phyloP scores from a whole-genome alignment of 208 protist genomes.

The Polymyxa betae region DNA sequence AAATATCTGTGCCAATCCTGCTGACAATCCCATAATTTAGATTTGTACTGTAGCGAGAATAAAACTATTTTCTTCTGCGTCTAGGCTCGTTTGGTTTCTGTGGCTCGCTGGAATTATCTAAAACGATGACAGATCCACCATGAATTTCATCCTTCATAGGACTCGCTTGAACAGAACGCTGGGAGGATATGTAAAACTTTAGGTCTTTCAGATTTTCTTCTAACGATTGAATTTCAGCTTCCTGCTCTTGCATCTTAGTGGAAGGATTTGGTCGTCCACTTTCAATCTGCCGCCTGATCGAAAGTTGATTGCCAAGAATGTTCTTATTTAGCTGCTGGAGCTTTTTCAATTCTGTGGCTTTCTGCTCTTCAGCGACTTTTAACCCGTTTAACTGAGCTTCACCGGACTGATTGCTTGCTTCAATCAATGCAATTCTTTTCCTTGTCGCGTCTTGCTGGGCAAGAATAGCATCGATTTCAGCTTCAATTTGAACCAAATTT shows the following conservation, averaged over 20 bases:
- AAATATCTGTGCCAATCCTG: not conserved
- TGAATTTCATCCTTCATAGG: not conserved
- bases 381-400: not conserved
- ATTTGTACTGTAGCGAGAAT: not conserved
- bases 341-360: not conserved
- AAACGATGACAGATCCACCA: not conserved
- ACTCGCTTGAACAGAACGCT: not conserved
- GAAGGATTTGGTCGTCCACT: too few relatives aligned
- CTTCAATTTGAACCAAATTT: not conserved
- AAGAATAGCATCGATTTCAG: not conserved
- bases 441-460: not conserved
- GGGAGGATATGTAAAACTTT: not conserved
- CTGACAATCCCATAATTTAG: not conserved
- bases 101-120: not conserved
- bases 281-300: not conserved
- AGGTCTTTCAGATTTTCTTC: not conserved
- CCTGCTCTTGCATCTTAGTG: not conserved
- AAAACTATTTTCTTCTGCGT: not conserved
- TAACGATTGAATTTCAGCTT: not conserved
- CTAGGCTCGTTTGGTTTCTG: not conserved
- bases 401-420: not conserved
- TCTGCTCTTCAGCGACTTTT: not conserved
- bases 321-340: not conserved
- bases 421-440: not conserved
- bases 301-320: not conserved